Base-by-base conservation (phyloP, 495 filamentous ascomycete genomes). In the Hyaloscypha finlandica region DNA sequence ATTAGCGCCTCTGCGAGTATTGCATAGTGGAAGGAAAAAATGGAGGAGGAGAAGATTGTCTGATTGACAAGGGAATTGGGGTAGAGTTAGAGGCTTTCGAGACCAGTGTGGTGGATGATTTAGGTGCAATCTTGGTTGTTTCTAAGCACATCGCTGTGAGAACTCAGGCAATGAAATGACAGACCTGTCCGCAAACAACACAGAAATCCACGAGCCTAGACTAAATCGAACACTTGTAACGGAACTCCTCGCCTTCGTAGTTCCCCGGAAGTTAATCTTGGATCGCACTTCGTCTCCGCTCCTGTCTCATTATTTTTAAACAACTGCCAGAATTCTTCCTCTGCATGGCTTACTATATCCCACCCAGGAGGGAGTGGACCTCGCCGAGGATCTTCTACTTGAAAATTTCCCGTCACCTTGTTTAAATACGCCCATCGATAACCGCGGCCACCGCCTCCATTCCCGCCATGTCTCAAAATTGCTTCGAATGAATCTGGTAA, bases 361-460 rank as follows among this genome's bases (percentile, higher is more conserved):
- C 59, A 61, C 2, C 59, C 61, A 0, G 52, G 29, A 11, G 61
- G 61, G 3, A 55, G 16, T 3, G 37, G 42, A 0, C 14, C 29
- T 25, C 54, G 29, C 25, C 61, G n/a, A 11, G 61, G 61, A 29
- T 63, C 61, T 11, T 63, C 61, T 1, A 14, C 12, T 20, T 32
- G 29, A 2, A 53, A 30, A n/a, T 19, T 19, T 6, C 61, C 61
- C 2, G 45, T 53, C 33, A 32, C 29, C 6, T 16, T 3, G 32
- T 63, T 6, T 0, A 53, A 20, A 35, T 45, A 63, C 14, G 20
- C 42, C 30, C 20, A 29, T 6, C 4, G 0, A 19, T 35, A 63
- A 30, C 2, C 60, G 42, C 14, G 1, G 42, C 35, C 35, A 30
- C 25, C 14, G 5, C 6, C n/a, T n/a, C n/a, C n/a, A n/a, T n/a